phyloP scores from a whole-genome alignment of 1,284 basidiomycete species.

The Thecaphora thlaspeos region DNA sequence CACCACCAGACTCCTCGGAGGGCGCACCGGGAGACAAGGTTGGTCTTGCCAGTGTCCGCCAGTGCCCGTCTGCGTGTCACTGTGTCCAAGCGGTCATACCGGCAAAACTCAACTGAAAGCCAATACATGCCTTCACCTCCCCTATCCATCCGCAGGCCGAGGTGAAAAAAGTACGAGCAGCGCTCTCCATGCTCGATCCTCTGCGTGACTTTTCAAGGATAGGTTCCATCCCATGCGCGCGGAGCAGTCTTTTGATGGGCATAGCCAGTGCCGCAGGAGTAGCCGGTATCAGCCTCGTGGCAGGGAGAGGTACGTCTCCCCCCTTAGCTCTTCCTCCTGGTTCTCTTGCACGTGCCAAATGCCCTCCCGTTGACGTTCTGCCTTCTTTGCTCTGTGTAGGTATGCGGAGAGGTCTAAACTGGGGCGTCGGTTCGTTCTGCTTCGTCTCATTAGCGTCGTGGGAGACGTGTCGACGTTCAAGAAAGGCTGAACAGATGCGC shows the following conservation, averaged over 20 bases:
- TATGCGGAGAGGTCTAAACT: constrained; percentile 30
- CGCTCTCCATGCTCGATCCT: constrained; percentile 18
- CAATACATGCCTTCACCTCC: not conserved
- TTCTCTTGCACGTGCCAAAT: no score
- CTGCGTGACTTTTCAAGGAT: constrained; percentile 22
- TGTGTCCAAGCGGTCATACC: no score
- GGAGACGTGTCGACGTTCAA: constrained; percentile 33
- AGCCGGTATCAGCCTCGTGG: constrained; percentile 28
- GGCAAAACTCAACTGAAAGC: no score
- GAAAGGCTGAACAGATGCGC: constrained; percentile 28
- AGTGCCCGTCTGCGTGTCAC: no score
- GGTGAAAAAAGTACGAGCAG: constrained; percentile 24
- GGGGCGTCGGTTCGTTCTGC: constrained; percentile 41
- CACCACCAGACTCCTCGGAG: constrained; percentile 1
- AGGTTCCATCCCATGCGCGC: constrained; percentile 29
- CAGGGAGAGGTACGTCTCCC: constrained; percentile 31
- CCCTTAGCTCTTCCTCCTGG: no score
- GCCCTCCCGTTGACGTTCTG: not conserved
- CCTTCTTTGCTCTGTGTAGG: constrained; percentile 3
- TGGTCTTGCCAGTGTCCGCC: no score
- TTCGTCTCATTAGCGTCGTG: constrained; percentile 27
- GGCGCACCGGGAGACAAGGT: constrained; percentile 15
- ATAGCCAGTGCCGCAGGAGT: constrained; percentile 40
- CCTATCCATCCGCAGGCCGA: constrained; percentile 10
- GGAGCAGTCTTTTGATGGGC: constrained; percentile 26